Base-by-base conservation (phyloP, 2,329 filamentous ascomycete genomes). In the Verticillium nonalfalfae region DNA sequence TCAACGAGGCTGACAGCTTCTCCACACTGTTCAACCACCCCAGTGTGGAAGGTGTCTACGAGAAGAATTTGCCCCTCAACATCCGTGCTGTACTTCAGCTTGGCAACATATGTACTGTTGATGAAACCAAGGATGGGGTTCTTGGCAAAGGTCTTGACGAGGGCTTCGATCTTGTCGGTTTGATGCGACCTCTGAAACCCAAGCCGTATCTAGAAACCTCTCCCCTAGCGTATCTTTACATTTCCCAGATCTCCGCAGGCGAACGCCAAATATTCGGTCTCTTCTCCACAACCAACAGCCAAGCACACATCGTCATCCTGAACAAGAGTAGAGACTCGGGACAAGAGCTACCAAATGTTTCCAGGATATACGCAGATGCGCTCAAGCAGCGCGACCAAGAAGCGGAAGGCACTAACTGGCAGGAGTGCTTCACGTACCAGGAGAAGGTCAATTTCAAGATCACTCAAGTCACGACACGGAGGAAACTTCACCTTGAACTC, bases 41-140 rank as follows among this genome's bases (percentile, higher is more conserved):
- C 0, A 97, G 93, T 73, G 91, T 99, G 1, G 95, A 99, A 75
- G 96, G 96, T 35, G 93, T 99, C 14, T 99, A 99, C 70, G 96
- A 99, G 77, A 94, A 90, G 69, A 90, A 97, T 66, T 83, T 99
- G 1, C 93, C 96, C 1, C 80, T 98, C 6, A 91, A 91, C 65
- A 85, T 96, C 57, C 86, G 94, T 50, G 95, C 94, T 4, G 85
- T 99, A 36, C 83, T 99, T 10, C 90, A 95, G 67, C 80, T 99
- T 1, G 96, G 95, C 52, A 97, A 91, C 69, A 80, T 90, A 35
- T 99, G 95, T 72, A 96, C 92, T 2, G 96, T 99, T 66, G 95
- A 99, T 69, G 90, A 97, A 69, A 88, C 82, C 60, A 93, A 97
- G 68, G 85, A 90, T 63, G 96, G 94, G 67, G 93, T 97, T 1